These are phyloP conservation scores for Colletotrichum paranaense DNA, from an alignment of 2,329 filamentous ascomycete species.

Conservation along the genomic window DNA sequence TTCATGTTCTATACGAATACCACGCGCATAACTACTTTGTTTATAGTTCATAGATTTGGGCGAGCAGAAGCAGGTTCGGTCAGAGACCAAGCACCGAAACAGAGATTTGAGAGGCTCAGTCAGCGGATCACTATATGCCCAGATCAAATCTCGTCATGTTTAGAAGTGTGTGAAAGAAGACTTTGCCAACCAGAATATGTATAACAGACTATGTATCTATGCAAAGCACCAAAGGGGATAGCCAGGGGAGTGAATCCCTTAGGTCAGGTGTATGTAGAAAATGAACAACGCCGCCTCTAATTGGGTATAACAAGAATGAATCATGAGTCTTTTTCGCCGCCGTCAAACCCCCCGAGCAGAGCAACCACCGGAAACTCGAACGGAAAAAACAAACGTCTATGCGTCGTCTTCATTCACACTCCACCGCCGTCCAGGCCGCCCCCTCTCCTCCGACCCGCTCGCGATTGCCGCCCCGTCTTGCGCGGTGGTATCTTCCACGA, in stretches of 20 bases:
- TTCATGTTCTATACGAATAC: slow-evolving; percentile 21
- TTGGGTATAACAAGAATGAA: slow-evolving; percentile 35
- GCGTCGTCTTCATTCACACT: slow-evolving; percentile 19
- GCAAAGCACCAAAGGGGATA: background rate
- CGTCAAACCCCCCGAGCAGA: background rate
- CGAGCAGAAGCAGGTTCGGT: background rate
- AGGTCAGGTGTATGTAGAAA: too few relatives aligned
- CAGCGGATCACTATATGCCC: too few relatives aligned
- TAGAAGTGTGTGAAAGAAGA: background rate
- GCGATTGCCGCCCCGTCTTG: background rate
- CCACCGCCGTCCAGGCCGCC: slow-evolving; percentile 17
- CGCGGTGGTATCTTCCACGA: background rate
- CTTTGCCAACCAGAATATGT: too few relatives aligned
- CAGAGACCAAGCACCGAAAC: background rate
- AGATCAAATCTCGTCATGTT: background rate
- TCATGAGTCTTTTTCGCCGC: slow-evolving; percentile 12
- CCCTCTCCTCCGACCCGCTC: slow-evolving; percentile 18
- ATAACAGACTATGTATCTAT: background rate
- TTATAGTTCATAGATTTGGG: background rate
- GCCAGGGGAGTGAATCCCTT: too few relatives aligned
- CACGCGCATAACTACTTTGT: slow-evolving; percentile 1
- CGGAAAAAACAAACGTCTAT: background rate
- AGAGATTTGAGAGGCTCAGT: too few relatives aligned
- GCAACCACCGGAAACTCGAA: too few relatives aligned
- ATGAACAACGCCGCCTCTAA: slow-evolving; percentile 17